Evolutionary conservation across 2,329 filamentous ascomycete genomes (phyloP).

Genomic region (Penicillium sp.): DNA sequence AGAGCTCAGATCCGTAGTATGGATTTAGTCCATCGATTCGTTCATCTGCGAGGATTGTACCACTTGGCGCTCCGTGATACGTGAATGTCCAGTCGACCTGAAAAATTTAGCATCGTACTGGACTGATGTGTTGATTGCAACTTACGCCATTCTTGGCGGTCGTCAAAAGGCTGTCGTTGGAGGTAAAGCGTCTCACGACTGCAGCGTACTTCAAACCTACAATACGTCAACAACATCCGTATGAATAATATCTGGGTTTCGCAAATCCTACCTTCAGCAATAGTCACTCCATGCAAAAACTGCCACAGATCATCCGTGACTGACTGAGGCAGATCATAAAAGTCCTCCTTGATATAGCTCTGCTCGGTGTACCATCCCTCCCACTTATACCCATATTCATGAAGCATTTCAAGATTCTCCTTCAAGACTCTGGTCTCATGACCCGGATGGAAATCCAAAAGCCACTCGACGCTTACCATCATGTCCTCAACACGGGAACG

Average conservation of each 20-base stretch:
- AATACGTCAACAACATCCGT: background rate
- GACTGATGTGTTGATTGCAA: background rate
- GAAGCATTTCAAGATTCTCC: slow-evolving; percentile 47
- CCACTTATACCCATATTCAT: slow-evolving; percentile 43
- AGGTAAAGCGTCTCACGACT: slow-evolving; percentile 47
- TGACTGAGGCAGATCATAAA: slow-evolving; percentile 32
- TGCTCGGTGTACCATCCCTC: slow-evolving; percentile 40
- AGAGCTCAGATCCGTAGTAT: slow-evolving; percentile 49
- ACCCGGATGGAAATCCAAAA: slow-evolving; percentile 47
- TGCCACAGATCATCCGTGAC: slow-evolving; percentile 36
- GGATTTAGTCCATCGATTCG: slow-evolving; percentile 48
- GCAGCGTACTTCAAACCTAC: slow-evolving; percentile 47
- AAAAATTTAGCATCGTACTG: background rate
- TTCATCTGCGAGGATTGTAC: slow-evolving; percentile 54
- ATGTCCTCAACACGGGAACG: slow-evolving; percentile 45
- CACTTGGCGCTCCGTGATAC: slow-evolving; percentile 51
- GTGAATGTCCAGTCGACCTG: slow-evolving; percentile 47
- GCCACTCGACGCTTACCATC: slow-evolving; percentile 50
- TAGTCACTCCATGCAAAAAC: slow-evolving; percentile 51
- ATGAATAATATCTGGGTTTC: background rate
- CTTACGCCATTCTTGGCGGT: slow-evolving; percentile 40
- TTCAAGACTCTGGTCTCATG: slow-evolving; percentile 37
- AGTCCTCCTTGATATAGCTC: slow-evolving; percentile 38
- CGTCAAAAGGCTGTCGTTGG: slow-evolving; percentile 44
- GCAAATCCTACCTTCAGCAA: slow-evolving; percentile 35